Base-by-base conservation (phyloP, 179 eudicot species). In the Spergularia azorica region DNA sequence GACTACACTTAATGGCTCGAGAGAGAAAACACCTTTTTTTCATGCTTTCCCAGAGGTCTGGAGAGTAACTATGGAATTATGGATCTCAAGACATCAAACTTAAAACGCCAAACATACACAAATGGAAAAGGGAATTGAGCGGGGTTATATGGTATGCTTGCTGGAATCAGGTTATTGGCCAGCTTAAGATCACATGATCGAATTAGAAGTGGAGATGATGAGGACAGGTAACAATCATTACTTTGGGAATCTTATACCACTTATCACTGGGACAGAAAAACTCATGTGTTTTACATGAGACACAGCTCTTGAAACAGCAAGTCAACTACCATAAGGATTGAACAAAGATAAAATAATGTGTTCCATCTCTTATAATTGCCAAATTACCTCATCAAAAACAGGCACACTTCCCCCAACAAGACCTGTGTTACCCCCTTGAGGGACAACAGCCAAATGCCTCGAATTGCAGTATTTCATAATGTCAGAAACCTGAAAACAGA, bases 391-490 rank as follows among this genome's bases (percentile, higher is more conserved):
- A 81, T 91, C 98, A 84, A 88, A 93, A 64, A 91, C 98, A 63
- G 99, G 99, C 57, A 95, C 95, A 86, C 99, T 95, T 82, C 98
- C 99, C 73, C 99, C 99, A 51, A 95, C 99, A 79, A 95, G 98
- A 79, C 99, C 97, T 68, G 99, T 95, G 80, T 95, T 95, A 79
- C 98, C 99, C 80, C 99, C 99, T 84, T 95, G 99, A 55, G 99
- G 99, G 66, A 95, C 99, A 80, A 93, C 93, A 73, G 99, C 98
- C 78, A 95, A 64, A 74, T 84, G 74, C 81, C 97, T 89, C 54
- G 91, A 95, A 79, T 81, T 85, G 76, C 98, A 93, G 78, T 95
- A 88, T 65, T 82, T 86, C 75, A 93, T 89, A 80, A 95, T 86
- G 74, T 85, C 89, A 76, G 98, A 90, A 57, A 95, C 95, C 98